These are phyloP conservation scores for Chlamydomonas sp. DNA, from an alignment of 139 green algal genomes.

Conservation along the genomic window DNA sequence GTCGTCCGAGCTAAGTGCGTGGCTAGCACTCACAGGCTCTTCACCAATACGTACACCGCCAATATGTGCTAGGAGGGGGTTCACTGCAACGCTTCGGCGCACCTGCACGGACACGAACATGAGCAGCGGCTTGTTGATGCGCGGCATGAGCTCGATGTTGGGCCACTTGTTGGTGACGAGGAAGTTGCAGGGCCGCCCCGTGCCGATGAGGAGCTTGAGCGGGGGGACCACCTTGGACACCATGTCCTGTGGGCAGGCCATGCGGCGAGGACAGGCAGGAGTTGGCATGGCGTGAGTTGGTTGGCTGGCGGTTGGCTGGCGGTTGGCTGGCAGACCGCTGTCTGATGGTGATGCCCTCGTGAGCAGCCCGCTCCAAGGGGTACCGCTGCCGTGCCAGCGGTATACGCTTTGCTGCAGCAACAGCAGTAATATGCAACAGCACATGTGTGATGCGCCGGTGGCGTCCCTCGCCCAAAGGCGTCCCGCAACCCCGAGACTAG, in stretches of 20 bases:
- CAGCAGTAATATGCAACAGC: background rate
- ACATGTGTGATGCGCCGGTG: background rate
- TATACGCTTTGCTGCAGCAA: no score
- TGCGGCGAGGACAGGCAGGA: background rate
- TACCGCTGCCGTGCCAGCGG: no score
- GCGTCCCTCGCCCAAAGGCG: background rate
- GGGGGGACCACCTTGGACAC: slow-evolving; percentile 68
- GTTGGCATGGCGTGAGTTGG: background rate
- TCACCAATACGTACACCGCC: no score
- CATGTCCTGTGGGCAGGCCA: slow-evolving; percentile 35
- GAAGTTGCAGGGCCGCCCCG: slow-evolving; percentile 78
- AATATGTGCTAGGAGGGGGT: background rate
- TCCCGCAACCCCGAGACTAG: slow-evolving; percentile 28
- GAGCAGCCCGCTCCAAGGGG: no score
- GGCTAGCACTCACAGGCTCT: no score
- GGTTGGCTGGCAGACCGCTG: no score
- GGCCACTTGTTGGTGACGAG: slow-evolving; percentile 91
- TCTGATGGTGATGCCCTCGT: no score
- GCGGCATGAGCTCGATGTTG: slow-evolving; percentile 64
- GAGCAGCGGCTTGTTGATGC: slow-evolving; percentile 69
- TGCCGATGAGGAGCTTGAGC: slow-evolving; percentile 66
- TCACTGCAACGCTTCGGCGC: background rate
- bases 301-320: background rate
- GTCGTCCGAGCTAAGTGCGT: no score
- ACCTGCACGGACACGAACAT: slow-evolving; percentile 78